phyloP scores from a whole-genome alignment of 495 filamentous ascomycete genomes.

The Annulohypoxylon moriforme region DNA sequence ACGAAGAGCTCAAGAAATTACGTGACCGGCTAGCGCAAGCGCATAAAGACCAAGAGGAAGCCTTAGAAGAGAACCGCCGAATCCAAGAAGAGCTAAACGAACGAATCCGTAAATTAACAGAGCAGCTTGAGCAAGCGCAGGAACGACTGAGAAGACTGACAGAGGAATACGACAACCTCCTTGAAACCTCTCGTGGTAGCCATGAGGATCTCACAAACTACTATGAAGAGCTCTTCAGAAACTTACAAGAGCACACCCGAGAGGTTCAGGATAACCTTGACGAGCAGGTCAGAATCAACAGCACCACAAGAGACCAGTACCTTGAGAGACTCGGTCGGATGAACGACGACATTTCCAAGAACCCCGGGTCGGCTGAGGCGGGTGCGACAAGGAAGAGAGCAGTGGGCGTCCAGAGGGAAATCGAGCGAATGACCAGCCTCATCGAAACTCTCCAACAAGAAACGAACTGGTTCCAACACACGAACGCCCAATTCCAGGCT shows the following conservation, averaged over 20 bases:
- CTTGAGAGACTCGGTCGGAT: neutral
- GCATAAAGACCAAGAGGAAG: neutral
- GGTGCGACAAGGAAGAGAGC: neutral
- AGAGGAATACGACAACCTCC: neutral
- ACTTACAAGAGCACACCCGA: neutral
- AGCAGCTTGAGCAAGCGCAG: neutral
- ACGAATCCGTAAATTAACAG: neutral
- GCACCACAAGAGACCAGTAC: constrained; percentile 7
- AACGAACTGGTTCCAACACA: constrained; percentile 4
- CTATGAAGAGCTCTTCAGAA: neutral
- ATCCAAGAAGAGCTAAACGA: neutral
- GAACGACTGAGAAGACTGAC: neutral
- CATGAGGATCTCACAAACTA: no score
- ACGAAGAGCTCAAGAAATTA: neutral
- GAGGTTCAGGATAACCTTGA: neutral
- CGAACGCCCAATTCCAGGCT: neutral
- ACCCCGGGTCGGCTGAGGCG: neutral
- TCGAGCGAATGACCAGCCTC: constrained; percentile 15
- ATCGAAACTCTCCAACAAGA: constrained; percentile 11
- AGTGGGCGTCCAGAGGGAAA: constrained; percentile 11
- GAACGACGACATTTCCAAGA: constrained; percentile 3
- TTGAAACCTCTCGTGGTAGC: no score
- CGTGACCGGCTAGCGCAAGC: neutral
- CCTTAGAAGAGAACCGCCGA: neutral
- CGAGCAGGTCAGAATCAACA: neutral